A percentile compares a stretch with the other conserved stretches of the same genome.
Conservation (phyloP, 176 grass and related monocot species). For the Dendrocalamus sinicus region DNA sequence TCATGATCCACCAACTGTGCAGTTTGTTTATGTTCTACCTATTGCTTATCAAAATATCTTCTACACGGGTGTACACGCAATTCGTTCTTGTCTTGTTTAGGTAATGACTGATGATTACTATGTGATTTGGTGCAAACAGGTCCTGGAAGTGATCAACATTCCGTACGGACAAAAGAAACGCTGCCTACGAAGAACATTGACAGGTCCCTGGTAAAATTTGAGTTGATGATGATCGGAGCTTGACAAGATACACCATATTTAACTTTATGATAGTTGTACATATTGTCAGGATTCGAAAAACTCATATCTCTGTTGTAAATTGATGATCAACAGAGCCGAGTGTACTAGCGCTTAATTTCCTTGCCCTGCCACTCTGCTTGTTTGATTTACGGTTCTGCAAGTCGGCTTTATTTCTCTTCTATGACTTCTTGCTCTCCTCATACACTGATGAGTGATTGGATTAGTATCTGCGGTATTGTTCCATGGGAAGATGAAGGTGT, state of each 20-base stretch:
- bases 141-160: conserved; percentile 49
- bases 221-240: conserved; percentile 16
- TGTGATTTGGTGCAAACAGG: conserved; percentile 45
- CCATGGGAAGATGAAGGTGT: not conserved
- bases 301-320: conserved; percentile 48
- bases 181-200: conserved; percentile 76
- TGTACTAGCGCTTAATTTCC: conserved; percentile 38
- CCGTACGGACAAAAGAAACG: conserved; percentile 59
- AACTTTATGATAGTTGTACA: conserved; percentile 50
- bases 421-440: not conserved
- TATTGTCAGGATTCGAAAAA: conserved; percentile 48
- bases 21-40: not conserved
- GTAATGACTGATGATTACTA: not conserved
- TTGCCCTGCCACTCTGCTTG: conserved; percentile 21
- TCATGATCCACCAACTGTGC: not conserved
- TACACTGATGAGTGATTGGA: not conserved
- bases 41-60: not conserved
- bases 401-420: not conserved
- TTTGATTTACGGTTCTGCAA: conserved; percentile 2
- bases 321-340: conserved; percentile 38
- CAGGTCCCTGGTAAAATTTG: conserved; percentile 69
- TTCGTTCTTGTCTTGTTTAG: not conserved
- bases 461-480: not conserved
- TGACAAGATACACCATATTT: conserved; percentile 44
- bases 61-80: not conserved